A percentile compares a stretch with the other conserved stretches of the same genome.
Conservation (phyloP, 805 yeast species). For the Candida ficus region DNA sequence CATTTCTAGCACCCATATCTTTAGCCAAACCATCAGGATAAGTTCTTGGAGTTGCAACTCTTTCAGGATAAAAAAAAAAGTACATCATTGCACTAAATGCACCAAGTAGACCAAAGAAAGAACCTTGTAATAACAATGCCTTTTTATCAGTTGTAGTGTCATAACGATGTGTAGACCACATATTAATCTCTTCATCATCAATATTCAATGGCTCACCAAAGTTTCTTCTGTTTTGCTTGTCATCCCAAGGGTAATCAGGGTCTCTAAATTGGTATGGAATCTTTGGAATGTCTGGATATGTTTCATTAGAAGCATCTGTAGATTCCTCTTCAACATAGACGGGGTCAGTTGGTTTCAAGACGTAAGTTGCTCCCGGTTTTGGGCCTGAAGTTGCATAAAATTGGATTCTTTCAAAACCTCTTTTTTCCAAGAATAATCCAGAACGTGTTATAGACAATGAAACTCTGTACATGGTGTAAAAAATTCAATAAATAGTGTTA, state of each 20-base stretch:
- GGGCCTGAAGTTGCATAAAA: background rate
- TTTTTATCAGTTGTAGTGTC: slow-evolving; percentile 52
- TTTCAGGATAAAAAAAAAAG: slow-evolving; percentile 52
- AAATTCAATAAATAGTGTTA: no score
- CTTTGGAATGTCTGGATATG: slow-evolving; percentile 53
- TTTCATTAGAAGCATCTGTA: slow-evolving; percentile 3
- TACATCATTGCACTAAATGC: slow-evolving; percentile 40
- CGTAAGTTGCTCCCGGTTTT: background rate
- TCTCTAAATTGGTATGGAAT: slow-evolving; percentile 59
- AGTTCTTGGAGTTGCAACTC: slow-evolving; percentile 71
- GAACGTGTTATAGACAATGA: background rate
- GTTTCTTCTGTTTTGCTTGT: slow-evolving; percentile 77
- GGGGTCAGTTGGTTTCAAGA: background rate
- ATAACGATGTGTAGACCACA: slow-evolving; percentile 83
- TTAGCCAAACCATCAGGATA: slow-evolving; percentile 76
- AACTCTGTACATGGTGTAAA: background rate
- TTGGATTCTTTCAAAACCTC: background rate
- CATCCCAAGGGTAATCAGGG: slow-evolving; percentile 73
- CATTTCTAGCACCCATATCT: slow-evolving; percentile 61
- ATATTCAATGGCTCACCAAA: slow-evolving; percentile 66
- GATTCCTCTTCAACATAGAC: slow-evolving; percentile 4
- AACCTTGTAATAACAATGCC: slow-evolving; percentile 54
- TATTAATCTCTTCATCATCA: slow-evolving; percentile 67
- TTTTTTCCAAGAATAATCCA: background rate
- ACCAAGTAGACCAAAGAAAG: slow-evolving; percentile 48